These are phyloP conservation scores for Fagus sylvatica DNA, from an alignment of 306 rosid genomes.

Conservation along the genomic window DNA sequence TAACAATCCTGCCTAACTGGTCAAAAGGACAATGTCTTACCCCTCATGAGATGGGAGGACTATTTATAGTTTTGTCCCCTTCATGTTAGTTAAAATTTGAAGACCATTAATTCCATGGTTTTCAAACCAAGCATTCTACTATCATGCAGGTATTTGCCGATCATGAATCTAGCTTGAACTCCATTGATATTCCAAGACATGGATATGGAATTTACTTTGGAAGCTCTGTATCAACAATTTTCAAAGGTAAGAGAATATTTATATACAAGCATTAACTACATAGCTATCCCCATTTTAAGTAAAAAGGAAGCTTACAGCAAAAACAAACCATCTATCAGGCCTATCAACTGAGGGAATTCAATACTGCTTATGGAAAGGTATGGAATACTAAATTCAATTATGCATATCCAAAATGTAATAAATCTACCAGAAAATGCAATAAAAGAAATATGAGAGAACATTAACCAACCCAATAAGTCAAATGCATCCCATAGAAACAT, in stretches of 20 bases:
- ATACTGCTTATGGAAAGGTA: conserved; percentile 98
- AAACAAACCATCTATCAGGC: conserved; percentile 40
- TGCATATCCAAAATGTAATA: not conserved
- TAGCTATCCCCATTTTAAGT: conserved; percentile 25
- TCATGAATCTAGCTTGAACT: conserved; percentile 62
- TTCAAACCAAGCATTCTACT: conserved; percentile 21
- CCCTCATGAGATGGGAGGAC: conserved; percentile 14
- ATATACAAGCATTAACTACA: conserved; percentile 19
- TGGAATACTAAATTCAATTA: conserved; percentile 21
- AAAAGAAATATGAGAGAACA: not conserved
- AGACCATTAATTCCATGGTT: not conserved
- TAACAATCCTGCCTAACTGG: not conserved
- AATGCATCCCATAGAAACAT: not conserved
- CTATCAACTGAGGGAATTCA: conserved; percentile 82
- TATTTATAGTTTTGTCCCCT: conserved; percentile 7
- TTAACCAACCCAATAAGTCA: conserved; percentile 1
- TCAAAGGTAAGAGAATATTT: conserved; percentile 51
- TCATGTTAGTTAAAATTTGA: not conserved
- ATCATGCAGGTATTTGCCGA: conserved; percentile 91
- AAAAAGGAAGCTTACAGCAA: conserved; percentile 35
- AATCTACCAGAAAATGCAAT: not conserved
- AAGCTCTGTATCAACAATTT: conserved; percentile 69
- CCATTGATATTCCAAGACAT: conserved; percentile 71
- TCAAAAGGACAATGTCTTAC: not conserved
- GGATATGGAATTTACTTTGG: conserved; percentile 94